Percentiles rank a stretch among this genome's conserved stretches.
Conservation (phyloP, 176 grass and related monocot species). For the Carex myosuroides region DNA sequence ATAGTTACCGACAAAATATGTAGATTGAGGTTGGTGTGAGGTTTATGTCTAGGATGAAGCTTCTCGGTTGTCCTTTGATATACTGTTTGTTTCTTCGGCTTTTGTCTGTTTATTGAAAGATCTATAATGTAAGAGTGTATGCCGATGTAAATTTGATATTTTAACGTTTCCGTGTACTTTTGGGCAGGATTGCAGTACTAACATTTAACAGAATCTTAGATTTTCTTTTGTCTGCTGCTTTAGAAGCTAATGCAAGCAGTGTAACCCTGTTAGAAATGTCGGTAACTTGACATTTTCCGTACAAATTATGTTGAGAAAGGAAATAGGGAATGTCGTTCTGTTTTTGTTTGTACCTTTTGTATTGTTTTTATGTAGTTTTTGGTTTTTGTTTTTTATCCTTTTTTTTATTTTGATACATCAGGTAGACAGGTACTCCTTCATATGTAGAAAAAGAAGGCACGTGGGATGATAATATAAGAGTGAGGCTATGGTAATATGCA, state of each 20-base stretch:
- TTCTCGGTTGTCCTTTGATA: conserved; percentile 30
- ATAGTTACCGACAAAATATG: conserved; percentile 15
- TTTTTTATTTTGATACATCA: no score
- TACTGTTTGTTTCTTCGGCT: conserved; percentile 21
- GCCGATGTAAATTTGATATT: conserved; percentile 20
- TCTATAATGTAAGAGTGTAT: neutral
- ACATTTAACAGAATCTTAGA: conserved; percentile 5
- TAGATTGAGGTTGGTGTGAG: conserved; percentile 56
- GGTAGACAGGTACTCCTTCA: no score
- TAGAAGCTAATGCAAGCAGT: neutral
- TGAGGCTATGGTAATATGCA: no score
- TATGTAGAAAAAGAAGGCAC: no score
- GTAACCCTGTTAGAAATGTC: neutral
- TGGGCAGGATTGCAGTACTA: neutral
- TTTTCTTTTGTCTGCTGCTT: neutral
- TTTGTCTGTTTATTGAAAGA: conserved; percentile 10
- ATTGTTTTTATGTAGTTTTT: no score
- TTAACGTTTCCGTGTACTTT: neutral
- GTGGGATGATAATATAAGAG: no score
- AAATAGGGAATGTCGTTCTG: no score
- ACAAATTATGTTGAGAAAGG: neutral
- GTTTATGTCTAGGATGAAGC: conserved; percentile 39
- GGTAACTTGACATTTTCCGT: neutral
- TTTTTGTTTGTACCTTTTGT: no score
- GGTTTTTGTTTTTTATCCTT: no score